Base-by-base conservation (phyloP, 192 early-diverging fungal genomes). In the Podochytrium sp. region DNA sequence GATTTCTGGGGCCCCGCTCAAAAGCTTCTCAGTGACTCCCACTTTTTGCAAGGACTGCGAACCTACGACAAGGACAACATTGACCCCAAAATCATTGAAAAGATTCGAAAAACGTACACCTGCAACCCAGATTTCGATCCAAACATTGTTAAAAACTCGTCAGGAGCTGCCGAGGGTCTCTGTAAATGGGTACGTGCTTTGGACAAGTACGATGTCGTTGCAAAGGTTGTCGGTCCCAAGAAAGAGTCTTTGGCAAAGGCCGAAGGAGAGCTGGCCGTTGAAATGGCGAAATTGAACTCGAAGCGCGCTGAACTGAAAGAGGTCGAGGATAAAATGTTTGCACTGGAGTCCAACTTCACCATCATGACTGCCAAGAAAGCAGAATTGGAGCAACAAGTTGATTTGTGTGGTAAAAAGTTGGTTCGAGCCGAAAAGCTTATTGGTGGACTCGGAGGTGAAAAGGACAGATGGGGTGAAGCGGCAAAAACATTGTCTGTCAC, bases 81-180 rank as follows among this genome's bases (percentile, higher is more conserved):
- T 39, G 85, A 87, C 59, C 83, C 86, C 27, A 85, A 84, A 42
- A 81, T 83, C 49, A 88, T 87, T 47, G 85, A 81, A 18, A 80
- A 80, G 42, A 88, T 87, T 51, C 69, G 84, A 41, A 84, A 85
- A 68, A 85, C 58, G 23, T 87, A 85, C 76, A 86, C 86, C 23
- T 74, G 80, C n/a, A 88, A 88, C 64, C 86, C 86, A n/a, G 85
- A 88, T n/a, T 88, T 88, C 55, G 85, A 84, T 32, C 86, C 86
- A 12, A 83, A 88, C 52, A 80, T 87, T 58, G 82, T 88, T 20
- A 87, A 88, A 53, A 87, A 87, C 64, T 86, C 85, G n/a, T 88
- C 86, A 14, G 75, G 81, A 2, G 86, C 86, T 3, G 83, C 83
- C 18, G 85, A 88, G 49, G 84, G 85, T 23, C 55, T 88, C 14